Base-by-base conservation (phyloP, 2,329 filamentous ascomycete genomes). In the Huntiella omanensis region DNA sequence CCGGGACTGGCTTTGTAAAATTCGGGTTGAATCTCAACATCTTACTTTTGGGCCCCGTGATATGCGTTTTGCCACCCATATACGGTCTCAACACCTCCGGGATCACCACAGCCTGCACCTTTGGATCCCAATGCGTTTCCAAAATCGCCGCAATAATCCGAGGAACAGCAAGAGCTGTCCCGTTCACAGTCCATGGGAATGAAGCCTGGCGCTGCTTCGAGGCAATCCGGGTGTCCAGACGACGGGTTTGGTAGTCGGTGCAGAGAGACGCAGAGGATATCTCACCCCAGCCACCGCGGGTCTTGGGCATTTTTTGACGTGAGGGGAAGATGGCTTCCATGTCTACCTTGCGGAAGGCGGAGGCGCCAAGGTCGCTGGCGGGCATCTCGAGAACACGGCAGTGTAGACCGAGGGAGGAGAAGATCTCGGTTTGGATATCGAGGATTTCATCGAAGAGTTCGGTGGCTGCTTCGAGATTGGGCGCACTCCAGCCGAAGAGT, bases 351-450 rank as follows among this genome's bases (percentile, higher is more conserved):
- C 87, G 73, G 16, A 68, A 71, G 10, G 91, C 91, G 22, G 82
- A 87, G 5, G 91, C 88, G 53, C 91, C 91, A 1, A 98, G 76
- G 60, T 98, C 91, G 1, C 73, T 67, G 0, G 79, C 73, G 0
- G 91, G 88, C 88, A 96, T 96, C 60, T 94, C 85, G 5, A 98
- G 73, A 13, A 98, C 70, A 49, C 88, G 84, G 57, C 83, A 93
- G 58, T 84, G 79, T 32, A 98, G 72, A 34, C 78, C 80, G 0
- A 98, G 75, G 0, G 73, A 72, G 2, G 68, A 66, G 10, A 96
- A 67, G 47, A 98, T 87, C 57, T 91, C 81, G 2, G 74, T 81
- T 63, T 98, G 91, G 45, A 95, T 80, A 50, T 75, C 72, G 44
- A 95, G 66, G 68, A 98, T 85, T 61, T 95, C 86, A 43, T 83